phyloP scores from a whole-genome alignment of 345 rosid species.

The Bretschneidera sinensis region DNA sequence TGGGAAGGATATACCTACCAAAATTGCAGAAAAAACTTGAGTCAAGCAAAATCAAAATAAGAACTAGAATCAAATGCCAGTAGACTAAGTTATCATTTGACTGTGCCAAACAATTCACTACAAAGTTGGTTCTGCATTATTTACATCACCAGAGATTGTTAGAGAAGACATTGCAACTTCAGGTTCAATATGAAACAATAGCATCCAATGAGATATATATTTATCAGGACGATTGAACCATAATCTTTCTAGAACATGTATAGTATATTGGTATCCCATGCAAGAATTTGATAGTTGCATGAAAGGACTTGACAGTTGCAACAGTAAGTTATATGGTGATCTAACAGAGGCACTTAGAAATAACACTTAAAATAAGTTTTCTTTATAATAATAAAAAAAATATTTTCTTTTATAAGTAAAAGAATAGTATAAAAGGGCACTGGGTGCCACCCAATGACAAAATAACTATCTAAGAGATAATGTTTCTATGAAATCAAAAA shows the following conservation, averaged over 20 bases:
- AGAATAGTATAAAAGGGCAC: no score
- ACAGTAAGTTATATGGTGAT: no score
- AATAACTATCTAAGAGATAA: no score
- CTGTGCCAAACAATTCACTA: neutral
- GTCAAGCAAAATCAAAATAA: neutral
- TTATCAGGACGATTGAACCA: neutral
- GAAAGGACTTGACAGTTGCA: no score
- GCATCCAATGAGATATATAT: neutral
- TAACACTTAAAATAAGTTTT: no score
- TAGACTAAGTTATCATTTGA: neutral
- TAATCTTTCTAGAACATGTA: neutral
- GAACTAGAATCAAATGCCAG: neutral
- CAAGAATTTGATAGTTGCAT: no score
- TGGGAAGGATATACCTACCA: conserved; percentile 51
- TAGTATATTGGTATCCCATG: neutral
- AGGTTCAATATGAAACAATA: neutral
- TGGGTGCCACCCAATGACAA: no score
- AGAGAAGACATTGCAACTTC: conserved; percentile 3
- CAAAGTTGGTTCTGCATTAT: neutral
- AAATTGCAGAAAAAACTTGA: conserved; percentile 10
- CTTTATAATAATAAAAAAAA: no score
- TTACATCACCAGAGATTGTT: no score
- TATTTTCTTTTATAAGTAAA: no score
- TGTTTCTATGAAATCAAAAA: no score
- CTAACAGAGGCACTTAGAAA: neutral